Percentiles rank a stretch among this genome's conserved stretches.
These are phyloP conservation scores for Aspergillus proliferans DNA, from an alignment of 2,329 filamentous ascomycete species.

Conservation along the genomic window DNA sequence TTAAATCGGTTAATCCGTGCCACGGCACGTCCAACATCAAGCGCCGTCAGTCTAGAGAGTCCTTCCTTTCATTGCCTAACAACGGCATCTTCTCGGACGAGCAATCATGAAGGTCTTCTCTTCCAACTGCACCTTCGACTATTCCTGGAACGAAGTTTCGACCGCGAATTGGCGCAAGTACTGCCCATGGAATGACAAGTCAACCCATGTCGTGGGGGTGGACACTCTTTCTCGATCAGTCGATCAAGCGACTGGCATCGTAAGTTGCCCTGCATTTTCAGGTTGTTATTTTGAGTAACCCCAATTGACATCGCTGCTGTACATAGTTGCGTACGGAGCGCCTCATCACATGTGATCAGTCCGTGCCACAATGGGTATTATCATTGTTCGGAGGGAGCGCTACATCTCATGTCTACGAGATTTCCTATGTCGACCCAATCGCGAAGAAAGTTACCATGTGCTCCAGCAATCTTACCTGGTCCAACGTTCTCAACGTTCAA, in stretches of 20 bases:
- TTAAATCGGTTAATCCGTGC: too few species aligned
- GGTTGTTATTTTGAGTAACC: background rate
- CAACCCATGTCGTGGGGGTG: slow-evolving; percentile 91
- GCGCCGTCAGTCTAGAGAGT: background rate
- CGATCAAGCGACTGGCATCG: slow-evolving; percentile 60
- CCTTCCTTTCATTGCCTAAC: background rate
- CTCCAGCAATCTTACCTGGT: slow-evolving; percentile 88
- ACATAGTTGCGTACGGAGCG: slow-evolving; percentile 63
- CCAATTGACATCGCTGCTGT: slow-evolving; percentile 8
- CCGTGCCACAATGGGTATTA: slow-evolving; percentile 54
- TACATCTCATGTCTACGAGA: slow-evolving; percentile 86
- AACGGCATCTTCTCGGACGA: background rate
- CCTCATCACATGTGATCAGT: slow-evolving; percentile 48
- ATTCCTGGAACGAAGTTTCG: slow-evolving; percentile 98
- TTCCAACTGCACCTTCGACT: slow-evolving; percentile 83
- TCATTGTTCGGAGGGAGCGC: slow-evolving; percentile 72
- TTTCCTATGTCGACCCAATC: slow-evolving; percentile 82
- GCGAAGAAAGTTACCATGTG: slow-evolving; percentile 91
- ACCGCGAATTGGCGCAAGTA: slow-evolving; percentile 99
- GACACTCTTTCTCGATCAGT: slow-evolving; percentile 76
- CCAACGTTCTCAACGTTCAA: slow-evolving; percentile 81
- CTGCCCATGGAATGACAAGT: slow-evolving; percentile 97
- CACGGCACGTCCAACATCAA: too few species aligned
- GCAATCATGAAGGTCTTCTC: slow-evolving; percentile 87
- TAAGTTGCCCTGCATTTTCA: slow-evolving; percentile 36